Conservation (phyloP, 2,329 filamentous ascomycete species). For the Nannizzia gypsea region DNA sequence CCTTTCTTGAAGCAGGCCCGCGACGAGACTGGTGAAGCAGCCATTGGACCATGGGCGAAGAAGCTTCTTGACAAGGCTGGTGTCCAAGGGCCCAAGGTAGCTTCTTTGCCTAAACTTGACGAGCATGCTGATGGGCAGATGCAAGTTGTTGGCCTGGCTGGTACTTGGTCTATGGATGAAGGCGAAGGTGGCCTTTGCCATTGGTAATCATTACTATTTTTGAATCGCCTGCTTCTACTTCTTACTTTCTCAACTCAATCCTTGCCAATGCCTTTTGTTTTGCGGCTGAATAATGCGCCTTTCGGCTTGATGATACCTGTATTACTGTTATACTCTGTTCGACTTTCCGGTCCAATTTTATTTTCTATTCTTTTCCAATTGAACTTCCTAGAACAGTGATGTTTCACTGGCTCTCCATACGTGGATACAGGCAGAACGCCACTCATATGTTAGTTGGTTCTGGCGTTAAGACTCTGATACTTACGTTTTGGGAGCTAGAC, state of each 20-base stretch:
- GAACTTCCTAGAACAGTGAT: background rate
- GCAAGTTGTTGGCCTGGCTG: slow-evolving; percentile 60
- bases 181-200: slow-evolving; percentile 53
- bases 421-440: no score
- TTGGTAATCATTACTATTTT: slow-evolving; percentile 29
- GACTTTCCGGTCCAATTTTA: background rate
- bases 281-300: background rate
- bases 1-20: slow-evolving; percentile 93
- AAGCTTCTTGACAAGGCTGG: slow-evolving; percentile 34
- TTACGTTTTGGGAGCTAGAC: no score
- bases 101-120: slow-evolving; percentile 41
- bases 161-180: slow-evolving; percentile 81
- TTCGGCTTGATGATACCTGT: background rate
- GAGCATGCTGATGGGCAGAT: slow-evolving; percentile 44
- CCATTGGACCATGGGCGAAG: slow-evolving; percentile 56
- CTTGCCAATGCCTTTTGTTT: background rate
- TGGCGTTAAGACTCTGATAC: no score
- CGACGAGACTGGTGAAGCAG: slow-evolving; percentile 89
- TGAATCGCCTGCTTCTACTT: background rate
- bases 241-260: background rate
- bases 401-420: background rate
- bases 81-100: slow-evolving; percentile 22
- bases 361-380: background rate
- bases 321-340: background rate
- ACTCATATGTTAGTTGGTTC: no score